Base-by-base conservation (phyloP, 306 rosid genomes). In the Geum urbanum region DNA sequence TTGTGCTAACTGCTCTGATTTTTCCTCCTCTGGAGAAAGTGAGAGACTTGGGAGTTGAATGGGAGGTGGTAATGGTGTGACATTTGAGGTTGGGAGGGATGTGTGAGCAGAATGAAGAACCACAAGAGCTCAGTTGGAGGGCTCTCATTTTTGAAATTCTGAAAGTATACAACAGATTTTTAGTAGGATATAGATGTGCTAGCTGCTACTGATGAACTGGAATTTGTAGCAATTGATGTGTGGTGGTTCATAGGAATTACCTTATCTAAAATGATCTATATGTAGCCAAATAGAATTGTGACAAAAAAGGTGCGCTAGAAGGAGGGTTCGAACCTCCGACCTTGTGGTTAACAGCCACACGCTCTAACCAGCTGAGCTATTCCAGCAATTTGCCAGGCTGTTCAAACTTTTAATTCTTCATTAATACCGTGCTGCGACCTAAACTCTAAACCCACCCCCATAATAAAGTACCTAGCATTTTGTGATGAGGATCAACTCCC, bases 311-410 rank as follows among this genome's bases (percentile, higher is more conserved):
- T 0, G 0, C 88, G 92, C 96, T 85, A 87, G 88, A 90, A 67
- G 86, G 83, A 87, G 91, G 96, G 94, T 7, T 84, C 67, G 91
- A 87, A 87, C 94, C 89, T 90, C 81, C 89, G 88, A 87, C 89
- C 96, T 87, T 87, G 89, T 84, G 91, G 89, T 87, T 87, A 90
- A 85, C 91, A 87, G 92, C 91, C 91, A 87, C 86, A 85, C 89
- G 94, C 94, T 87, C 91, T 83, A 89, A 70, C 92, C 88, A 83
- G 65, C 92, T 87, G 92, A 87, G 92, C 87, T 89, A 89, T 66
- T 89, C 88, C 91, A 89, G 91, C 88, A 11, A 14, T 7, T 49
- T 14, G 8, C 8, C 2, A 15, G 6, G 18, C 18, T 14, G 19
- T 49, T 32, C 37, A 32, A 32, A 32, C 1, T 32, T 32, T 1